Conservation (phyloP, 2,329 filamentous ascomycete genomes). For the Kalmusia sp. region DNA sequence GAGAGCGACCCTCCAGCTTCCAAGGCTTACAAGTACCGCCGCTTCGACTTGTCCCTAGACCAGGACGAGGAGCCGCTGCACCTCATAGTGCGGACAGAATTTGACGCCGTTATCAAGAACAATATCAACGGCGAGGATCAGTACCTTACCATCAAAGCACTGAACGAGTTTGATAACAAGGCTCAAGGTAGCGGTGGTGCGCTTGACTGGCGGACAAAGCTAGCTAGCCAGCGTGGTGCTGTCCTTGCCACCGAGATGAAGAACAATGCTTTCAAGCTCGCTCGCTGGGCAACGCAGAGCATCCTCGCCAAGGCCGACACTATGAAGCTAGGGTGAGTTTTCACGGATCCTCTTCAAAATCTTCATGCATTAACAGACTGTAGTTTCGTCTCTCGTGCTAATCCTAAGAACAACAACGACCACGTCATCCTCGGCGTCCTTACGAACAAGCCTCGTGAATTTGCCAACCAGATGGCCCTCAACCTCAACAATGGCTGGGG, state of each 20-base stretch:
- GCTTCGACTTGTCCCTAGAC: slow-evolving; percentile 93
- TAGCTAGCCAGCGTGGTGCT: slow-evolving; percentile 92
- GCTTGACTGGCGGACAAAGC: slow-evolving; percentile 95
- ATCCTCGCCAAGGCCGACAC: slow-evolving; percentile 97
- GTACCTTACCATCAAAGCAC: slow-evolving; percentile 88
- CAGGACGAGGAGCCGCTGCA: slow-evolving; percentile 91
- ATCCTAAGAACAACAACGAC: slow-evolving; percentile 90
- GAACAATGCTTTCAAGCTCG: slow-evolving; percentile 99
- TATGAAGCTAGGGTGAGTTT: slow-evolving; percentile 92
- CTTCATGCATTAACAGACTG: slow-evolving; percentile 31
- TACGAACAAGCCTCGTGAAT: slow-evolving; percentile 97
- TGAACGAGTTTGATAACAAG: slow-evolving; percentile 99
- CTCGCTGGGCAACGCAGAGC: slow-evolving; percentile 95
- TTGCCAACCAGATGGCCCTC: slow-evolving; percentile 97
- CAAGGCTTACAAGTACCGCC: slow-evolving; percentile 98
- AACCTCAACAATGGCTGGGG: slow-evolving; percentile 98
- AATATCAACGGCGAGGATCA: slow-evolving; percentile 91
- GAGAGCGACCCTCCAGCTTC: slow-evolving; percentile 93
- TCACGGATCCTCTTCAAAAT: slow-evolving; percentile 1
- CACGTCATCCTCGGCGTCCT: slow-evolving; percentile 95
- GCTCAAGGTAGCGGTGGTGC: slow-evolving; percentile 94
- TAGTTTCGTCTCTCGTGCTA: slow-evolving; percentile 93
- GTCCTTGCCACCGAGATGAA: slow-evolving; percentile 99
- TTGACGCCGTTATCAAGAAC: slow-evolving; percentile 96
- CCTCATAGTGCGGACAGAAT: slow-evolving; percentile 90